Evolutionary conservation across 441 rosid species (phyloP), one percentile per base, ranked within the genome.

Genomic region (Populus hybrid): DNA sequence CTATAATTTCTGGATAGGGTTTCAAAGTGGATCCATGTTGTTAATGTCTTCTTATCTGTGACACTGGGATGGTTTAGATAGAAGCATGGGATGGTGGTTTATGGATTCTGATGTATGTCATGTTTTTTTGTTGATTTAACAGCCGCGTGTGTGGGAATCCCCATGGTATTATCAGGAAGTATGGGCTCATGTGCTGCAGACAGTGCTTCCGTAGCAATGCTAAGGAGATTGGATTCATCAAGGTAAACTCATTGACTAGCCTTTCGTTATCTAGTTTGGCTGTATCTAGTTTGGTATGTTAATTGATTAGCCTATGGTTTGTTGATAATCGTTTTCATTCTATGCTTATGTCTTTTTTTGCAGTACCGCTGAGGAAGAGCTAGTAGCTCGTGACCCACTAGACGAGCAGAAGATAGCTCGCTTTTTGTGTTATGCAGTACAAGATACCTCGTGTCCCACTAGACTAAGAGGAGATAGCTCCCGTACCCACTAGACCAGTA

Each of bases 141-240:
- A 90, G 96, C 80, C 94, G 91, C 42, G 95, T 91, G 24, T 91
- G 93, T n/a, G 93, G 95, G 28, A 91, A 91, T 74, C 88, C 94
- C 1, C 96, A 89, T 75, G 96, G 90, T 2, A 42, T 91, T 34
- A 91, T 91, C 82, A 78, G 91, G 81, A 91, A 91, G 87, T 89
- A 91, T 70, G 94, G 92, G 14, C 90, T 90, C 18, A 91, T 88
- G 90, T 91, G 94, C 81, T 91, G 96, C 80, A 88, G 96, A 75
- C 94, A 91, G 76, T 92, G 94, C 80, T 92, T 90, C 89, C 90
- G 90, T 3, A 92, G 94, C 91, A 92, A 92, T 10, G 94, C 96
- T 53, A 92, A 92, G 87, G 94, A 90, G 69, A 88, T 92, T 42
- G 94, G 96, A 16, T 91, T 91, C 87, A 88, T 91, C 38, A 89